phyloP scores from a whole-genome alignment of 116 monocot genomes.

The Posidonia oceanica region DNA sequence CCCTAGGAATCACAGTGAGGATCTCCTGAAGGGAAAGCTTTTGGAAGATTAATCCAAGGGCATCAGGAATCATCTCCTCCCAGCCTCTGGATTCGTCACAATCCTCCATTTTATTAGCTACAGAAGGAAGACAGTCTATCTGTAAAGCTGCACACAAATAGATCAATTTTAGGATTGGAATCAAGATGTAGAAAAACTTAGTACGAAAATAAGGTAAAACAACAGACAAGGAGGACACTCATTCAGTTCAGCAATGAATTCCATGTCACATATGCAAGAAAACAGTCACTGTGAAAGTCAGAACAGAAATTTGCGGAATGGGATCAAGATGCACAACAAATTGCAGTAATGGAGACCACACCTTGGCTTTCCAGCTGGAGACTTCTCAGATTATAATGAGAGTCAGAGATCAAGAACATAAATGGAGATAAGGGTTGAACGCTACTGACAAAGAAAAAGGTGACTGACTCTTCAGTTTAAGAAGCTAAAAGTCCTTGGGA shows the following conservation, averaged over 20 bases:
- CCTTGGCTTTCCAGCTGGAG: conserved; percentile 1
- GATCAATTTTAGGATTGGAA: background rate
- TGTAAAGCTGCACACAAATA: background rate
- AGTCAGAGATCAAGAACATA: background rate
- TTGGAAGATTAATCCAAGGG: conserved; percentile 73
- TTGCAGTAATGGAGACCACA: background rate
- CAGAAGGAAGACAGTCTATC: background rate
- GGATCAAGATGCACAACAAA: background rate
- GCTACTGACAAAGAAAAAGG: conserved; percentile 2
- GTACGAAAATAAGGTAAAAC: background rate
- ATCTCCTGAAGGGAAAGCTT: conserved; percentile 71
- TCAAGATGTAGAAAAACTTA: background rate
- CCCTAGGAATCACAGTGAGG: conserved; percentile 69
- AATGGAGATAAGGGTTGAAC: background rate
- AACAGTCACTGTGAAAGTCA: background rate
- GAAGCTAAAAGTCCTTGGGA: background rate
- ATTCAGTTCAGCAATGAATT: background rate
- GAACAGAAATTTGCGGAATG: background rate
- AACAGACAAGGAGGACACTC: background rate
- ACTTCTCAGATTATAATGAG: background rate
- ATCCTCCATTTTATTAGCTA: conserved; percentile 12
- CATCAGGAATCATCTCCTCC: conserved; percentile 92
- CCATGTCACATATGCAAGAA: background rate
- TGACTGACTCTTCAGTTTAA: background rate
- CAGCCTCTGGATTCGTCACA: conserved; percentile 28